phyloP scores from a whole-genome alignment of 495 filamentous ascomycete genomes.

The Penicillium psychrofluorescens region DNA sequence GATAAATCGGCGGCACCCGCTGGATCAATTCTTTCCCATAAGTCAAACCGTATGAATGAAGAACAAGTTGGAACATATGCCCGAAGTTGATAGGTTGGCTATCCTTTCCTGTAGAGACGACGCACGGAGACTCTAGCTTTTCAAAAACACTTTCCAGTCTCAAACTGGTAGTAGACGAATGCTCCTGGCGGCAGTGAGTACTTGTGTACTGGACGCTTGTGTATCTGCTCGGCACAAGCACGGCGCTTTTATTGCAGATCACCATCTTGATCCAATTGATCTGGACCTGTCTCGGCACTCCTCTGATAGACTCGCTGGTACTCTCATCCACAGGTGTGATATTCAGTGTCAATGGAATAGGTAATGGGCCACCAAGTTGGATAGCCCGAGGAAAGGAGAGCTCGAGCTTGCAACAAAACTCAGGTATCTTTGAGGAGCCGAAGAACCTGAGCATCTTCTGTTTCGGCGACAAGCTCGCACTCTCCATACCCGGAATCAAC shows the following conservation, averaged over 20 bases:
- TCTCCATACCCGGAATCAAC: conserved; percentile 5
- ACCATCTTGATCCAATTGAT: conserved; percentile 7
- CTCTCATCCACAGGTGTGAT: not conserved
- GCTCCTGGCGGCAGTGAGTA: not conserved
- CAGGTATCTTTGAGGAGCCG: conserved; percentile 8
- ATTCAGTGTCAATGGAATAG: conserved; percentile 6
- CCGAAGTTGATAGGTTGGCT: conserved; percentile 11
- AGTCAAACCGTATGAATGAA: conserved; percentile 3
- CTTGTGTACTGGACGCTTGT: not conserved
- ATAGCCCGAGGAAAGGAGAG: not conserved
- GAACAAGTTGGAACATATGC: conserved; percentile 4
- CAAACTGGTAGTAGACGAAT: not conserved
- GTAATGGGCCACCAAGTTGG: conserved; percentile 3
- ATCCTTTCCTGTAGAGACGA: conserved; percentile 1
- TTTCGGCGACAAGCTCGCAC: conserved; percentile 2
- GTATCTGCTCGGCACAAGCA: not conserved
- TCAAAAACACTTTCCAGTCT: conserved; percentile 3
- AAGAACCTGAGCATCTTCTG: conserved; percentile 6
- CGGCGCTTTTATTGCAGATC: not conserved
- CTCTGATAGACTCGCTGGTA: conserved; percentile 4
- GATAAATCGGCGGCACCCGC: not conserved
- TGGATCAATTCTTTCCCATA: not conserved
- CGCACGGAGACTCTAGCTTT: conserved; percentile 3
- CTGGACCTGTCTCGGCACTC: conserved; percentile 3
- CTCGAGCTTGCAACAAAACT: not conserved